Evolutionary conservation across 805 yeast genomes (phyloP).

Genomic region (Metschnikowia sp.): DNA sequence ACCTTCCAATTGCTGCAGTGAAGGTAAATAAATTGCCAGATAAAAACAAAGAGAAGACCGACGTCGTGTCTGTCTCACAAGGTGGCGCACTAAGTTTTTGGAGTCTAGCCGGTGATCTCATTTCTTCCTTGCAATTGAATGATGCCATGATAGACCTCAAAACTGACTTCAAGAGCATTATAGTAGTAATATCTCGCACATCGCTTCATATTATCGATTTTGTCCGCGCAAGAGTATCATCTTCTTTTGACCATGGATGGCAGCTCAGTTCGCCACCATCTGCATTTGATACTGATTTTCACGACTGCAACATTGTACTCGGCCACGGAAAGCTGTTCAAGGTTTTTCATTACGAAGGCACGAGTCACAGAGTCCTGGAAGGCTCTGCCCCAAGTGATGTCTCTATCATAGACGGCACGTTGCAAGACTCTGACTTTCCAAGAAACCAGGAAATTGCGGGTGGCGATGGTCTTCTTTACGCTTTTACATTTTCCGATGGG

Average conservation of each 20-base stretch:
- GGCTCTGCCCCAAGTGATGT: slow-evolving; percentile 15
- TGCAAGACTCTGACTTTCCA: slow-evolving; percentile 6
- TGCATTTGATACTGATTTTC: slow-evolving; percentile 30
- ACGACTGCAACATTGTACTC: slow-evolving; percentile 27
- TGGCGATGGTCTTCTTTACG: slow-evolving; percentile 39
- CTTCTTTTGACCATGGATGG: slow-evolving; percentile 17
- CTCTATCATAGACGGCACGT: slow-evolving; percentile 14
- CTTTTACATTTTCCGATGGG: slow-evolving; percentile 38
- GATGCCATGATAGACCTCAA: slow-evolving; percentile 3
- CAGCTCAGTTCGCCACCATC: slow-evolving; percentile 9
- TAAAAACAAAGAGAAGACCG: slow-evolving; percentile 22
- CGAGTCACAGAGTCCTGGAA: background rate
- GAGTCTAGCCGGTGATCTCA: slow-evolving; percentile 17
- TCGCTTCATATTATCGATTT: slow-evolving; percentile 21
- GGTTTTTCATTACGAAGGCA: slow-evolving; percentile 21
- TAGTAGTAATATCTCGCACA: slow-evolving; percentile 21
- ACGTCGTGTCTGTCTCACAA: slow-evolving; percentile 25
- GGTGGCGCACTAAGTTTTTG: slow-evolving; percentile 26
- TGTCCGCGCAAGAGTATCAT: slow-evolving; percentile 5
- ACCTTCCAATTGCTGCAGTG: slow-evolving; percentile 19
- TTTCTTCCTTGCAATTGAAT: background rate
- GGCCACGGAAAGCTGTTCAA: slow-evolving; percentile 19
- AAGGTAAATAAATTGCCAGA: slow-evolving; percentile 21
- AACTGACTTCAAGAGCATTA: slow-evolving; percentile 26
- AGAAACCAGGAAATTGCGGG: slow-evolving; percentile 31